Evolutionary conservation across 148 eudicot species (phyloP).

Genomic region (Chenopodium suecicum): DNA sequence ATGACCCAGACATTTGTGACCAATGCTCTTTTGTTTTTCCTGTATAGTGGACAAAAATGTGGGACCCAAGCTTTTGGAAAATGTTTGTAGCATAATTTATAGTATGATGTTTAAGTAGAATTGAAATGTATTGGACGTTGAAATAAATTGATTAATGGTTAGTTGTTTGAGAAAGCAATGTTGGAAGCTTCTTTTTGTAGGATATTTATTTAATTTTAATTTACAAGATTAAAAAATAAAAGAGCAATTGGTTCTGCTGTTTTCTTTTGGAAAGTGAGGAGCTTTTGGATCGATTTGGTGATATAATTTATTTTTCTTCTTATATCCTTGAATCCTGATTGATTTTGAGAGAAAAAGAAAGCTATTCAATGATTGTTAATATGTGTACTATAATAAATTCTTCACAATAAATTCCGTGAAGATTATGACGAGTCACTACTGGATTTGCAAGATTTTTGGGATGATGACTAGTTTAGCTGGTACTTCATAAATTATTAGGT

Average conservation of each 20-base stretch:
- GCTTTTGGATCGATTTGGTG: conserved; percentile 33
- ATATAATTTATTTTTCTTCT: not conserved
- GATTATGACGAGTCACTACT: not conserved
- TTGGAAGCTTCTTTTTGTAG: conserved; percentile 35
- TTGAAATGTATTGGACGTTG: conserved; percentile 30
- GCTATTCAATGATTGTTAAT: not conserved
- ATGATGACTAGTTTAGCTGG: too few species aligned
- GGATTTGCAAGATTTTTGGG: too few species aligned
- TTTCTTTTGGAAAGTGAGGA: conserved; percentile 28
- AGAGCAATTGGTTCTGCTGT: conserved; percentile 21
- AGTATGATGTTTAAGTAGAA: conserved; percentile 27
- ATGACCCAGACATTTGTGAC: conserved; percentile 30
- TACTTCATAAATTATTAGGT: too few species aligned
- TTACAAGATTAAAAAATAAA: not conserved
- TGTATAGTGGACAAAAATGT: conserved; percentile 23
- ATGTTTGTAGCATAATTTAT: conserved; percentile 29
- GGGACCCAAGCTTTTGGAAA: conserved; percentile 31
- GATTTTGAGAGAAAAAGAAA: conserved; percentile 10
- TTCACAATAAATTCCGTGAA: not conserved
- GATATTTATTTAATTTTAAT: not conserved
- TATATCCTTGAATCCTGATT: conserved; percentile 9
- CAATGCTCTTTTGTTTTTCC: conserved; percentile 28
- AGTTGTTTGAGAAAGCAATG: conserved; percentile 36
- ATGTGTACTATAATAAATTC: not conserved
- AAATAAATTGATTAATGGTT: conserved; percentile 32